Evolutionary conservation across 2,329 filamentous ascomycete species (phyloP), one percentile per base, ranked within the genome.

Genomic region (Exophiala mesophila): DNA sequence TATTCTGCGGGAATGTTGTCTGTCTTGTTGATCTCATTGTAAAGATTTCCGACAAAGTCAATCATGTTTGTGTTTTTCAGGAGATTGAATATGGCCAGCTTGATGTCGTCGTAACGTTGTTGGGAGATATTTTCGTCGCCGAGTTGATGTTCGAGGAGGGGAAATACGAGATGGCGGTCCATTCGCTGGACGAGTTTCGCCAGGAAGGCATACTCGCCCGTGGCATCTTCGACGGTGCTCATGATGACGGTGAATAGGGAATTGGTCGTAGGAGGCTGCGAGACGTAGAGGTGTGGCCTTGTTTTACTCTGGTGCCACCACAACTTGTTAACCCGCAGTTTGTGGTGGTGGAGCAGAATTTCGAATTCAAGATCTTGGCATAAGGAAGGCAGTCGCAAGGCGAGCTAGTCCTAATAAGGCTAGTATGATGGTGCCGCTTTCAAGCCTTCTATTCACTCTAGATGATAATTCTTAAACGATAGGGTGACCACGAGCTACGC

Each of bases 11-110:
- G 89, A 41, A 85, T 72, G 50, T 86, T 77, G 47, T 84, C 76
- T 53, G 88, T 78, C 57, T 82, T 77, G 72, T 97, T 81, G 55
- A 98, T 80, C 61, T 96, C 85, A 64, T 85, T 85, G 75, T 94
- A 88, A 55, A 98, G 73, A 60, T 83, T 85, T 61, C 89, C 89
- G 41, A 97, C 87, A 65, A 94, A 98, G 69, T 98, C 92, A 60
- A 85, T 92, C 92, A 98, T 98, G 76, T 97, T 96, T 61, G 92
- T 97, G 66, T 88, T 83, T 73, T 94, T 90, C 57, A 98, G 80
- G 45, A 98, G 81, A 70, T 90, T 83, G 67, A 90, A 95, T 69
- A 95, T 95, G 58, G 88, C 82, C 63, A 85, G 80, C 52, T 83
- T 83, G 58, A 94, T 82, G 65, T 89, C 82, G 59, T 74, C 74